Conservation (phyloP, 129 eudicot species). For the Heracleum sosnowskyi region DNA sequence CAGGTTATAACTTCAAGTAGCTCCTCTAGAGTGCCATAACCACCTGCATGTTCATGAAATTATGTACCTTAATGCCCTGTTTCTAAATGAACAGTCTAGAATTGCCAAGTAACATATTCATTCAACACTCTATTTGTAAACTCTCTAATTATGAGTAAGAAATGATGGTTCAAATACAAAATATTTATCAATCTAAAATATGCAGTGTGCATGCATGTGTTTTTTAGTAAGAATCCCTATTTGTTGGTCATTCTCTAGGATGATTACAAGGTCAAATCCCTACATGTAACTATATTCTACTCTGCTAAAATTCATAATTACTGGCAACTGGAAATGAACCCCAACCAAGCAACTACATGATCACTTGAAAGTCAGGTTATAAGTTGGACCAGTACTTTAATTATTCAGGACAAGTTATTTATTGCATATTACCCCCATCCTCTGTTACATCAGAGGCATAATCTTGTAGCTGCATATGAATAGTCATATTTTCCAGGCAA, state of each 20-base stretch:
- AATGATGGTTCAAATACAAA: not conserved
- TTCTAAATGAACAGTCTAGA: not conserved
- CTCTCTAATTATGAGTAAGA: not conserved
- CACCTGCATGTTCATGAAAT: slow-evolving; percentile 50
- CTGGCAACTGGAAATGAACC: not conserved
- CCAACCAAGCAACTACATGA: not conserved
- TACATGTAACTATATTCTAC: not conserved
- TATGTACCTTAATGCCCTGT: not conserved
- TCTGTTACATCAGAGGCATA: slow-evolving; percentile 7
- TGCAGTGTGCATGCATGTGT: not conserved
- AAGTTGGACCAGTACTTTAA: not conserved
- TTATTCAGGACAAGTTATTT: slow-evolving; percentile 7
- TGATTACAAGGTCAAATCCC: not conserved
- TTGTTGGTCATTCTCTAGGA: not conserved
- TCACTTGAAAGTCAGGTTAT: not conserved
- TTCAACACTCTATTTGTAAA: not conserved
- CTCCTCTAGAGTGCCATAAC: slow-evolving; percentile 97
- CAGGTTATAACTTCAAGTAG: slow-evolving; percentile 93
- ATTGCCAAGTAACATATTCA: not conserved
- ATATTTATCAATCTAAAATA: not conserved
- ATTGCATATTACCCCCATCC: slow-evolving; percentile 11
- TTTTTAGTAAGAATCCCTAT: not conserved
- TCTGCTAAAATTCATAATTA: not conserved
- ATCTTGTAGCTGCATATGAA: not conserved
- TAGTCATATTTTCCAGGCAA: not conserved